Evolutionary conservation across 306 rosid species (phyloP), one percentile per base, ranked within the genome.

Genomic region (Astragalus membranaceus): DNA sequence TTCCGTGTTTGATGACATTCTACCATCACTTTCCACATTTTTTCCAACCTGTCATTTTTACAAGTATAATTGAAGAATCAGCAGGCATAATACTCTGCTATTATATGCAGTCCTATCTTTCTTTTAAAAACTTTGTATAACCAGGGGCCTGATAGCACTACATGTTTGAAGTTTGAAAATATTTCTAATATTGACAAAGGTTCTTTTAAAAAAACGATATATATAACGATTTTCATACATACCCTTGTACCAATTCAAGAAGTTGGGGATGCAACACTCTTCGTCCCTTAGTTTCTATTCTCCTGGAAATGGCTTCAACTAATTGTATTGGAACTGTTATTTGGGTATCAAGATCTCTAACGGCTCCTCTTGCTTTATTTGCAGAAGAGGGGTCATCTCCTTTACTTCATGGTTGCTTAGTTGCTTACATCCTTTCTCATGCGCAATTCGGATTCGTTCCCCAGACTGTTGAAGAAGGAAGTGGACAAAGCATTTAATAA

Each of bases 21-120:
- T 47, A 91, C 95, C 97, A 91, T 94, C 76, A 86, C 95, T 77
- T 86, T 94, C 99, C 99, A 94, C 97, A 94, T 88, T 85, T 87
- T 85, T 57, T 87, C 90, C 60, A 87, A 72, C 87, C 99, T 94
- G 88, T 33, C 50, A 65, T 67, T 73, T 54, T 52, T 30, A 50
- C 26, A 36, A 36, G 30, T 26, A 59, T 10, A 44, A 17, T 62
- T 1, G 46, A 41, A 75, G 64, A 46, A 58, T 73, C 53, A 80
- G 69, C 60, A 30, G 30, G 32, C 13, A 68, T 54, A 42, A 77
- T 61, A 39, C 30, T 26, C 41, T 48, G n/a, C 13, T 4, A 9
- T 17, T 37, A 36, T 15, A 60, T 14, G 29, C 7, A 16, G 32
- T 35, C 23, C 9, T 1, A 37, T 60, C 30, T 26, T 26, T 26